phyloP scores from a whole-genome alignment of 1,284 basidiomycete species.

The Butyriboletus appendiculatus region DNA sequence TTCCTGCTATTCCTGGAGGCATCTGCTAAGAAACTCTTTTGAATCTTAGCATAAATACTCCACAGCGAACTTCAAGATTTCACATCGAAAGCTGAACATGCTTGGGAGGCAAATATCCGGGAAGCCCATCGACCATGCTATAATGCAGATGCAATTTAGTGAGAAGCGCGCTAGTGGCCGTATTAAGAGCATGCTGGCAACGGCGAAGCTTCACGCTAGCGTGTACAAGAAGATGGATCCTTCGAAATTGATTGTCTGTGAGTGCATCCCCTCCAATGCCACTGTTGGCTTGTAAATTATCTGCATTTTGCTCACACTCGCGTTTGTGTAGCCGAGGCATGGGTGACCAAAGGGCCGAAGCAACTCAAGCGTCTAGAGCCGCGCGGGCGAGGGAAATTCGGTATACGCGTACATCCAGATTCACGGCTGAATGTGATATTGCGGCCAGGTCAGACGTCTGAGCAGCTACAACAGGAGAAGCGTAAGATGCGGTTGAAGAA shows the following conservation, averaged over 20 bases:
- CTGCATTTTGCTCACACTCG: conserved; percentile 5
- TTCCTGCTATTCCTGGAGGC: not conserved
- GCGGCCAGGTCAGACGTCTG: conserved; percentile 81
- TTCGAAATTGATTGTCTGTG: conserved; percentile 81
- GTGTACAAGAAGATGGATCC: conserved; percentile 77
- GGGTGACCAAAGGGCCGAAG: conserved; percentile 86
- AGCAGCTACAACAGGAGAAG: conserved; percentile 65
- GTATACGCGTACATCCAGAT: conserved; percentile 77
- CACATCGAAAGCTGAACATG: conserved; percentile 89
- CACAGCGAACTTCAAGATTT: conserved; percentile 91
- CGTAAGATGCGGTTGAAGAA: conserved; percentile 69
- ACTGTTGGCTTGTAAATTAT: not conserved
- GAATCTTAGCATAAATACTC: conserved; percentile 79
- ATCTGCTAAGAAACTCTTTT: conserved; percentile 4
- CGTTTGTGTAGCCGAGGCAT: conserved; percentile 71
- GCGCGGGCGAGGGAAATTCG: conserved; percentile 82
- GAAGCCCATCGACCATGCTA: conserved; percentile 91
- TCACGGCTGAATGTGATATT: conserved; percentile 81
- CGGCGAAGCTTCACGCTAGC: conserved; percentile 85
- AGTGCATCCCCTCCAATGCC: conserved; percentile 8
- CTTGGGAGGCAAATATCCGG: conserved; percentile 86
- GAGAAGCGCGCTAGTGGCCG: conserved; percentile 87
- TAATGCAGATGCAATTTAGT: conserved; percentile 95
- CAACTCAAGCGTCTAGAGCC: conserved; percentile 76
- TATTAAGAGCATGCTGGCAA: conserved; percentile 86